Conservation (phyloP, 768 basidiomycete genomes). For the Phaffia tasmanica region DNA sequence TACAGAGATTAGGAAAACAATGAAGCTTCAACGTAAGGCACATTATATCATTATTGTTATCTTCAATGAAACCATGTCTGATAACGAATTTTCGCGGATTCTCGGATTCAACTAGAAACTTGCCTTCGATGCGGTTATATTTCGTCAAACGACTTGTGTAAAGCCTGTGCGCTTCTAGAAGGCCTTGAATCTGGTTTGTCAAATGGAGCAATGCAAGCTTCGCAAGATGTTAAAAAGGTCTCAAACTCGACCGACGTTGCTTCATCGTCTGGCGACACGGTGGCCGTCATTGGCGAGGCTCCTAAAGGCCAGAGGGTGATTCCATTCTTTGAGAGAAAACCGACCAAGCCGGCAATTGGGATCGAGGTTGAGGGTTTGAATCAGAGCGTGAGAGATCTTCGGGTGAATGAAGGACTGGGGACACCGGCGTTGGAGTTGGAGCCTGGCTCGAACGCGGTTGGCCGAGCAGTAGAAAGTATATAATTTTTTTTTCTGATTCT, state of each 20-base stretch:
- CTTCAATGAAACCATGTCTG: background rate
- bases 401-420: background rate
- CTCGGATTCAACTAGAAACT: slow-evolving; percentile 49
- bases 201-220: background rate
- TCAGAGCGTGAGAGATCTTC: no score
- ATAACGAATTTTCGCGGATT: background rate
- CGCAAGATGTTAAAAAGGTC: background rate
- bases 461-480: no score
- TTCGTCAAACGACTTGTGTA: slow-evolving; percentile 73
- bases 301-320: slow-evolving; percentile 13
- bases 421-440: slow-evolving; percentile 1
- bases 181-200: slow-evolving; percentile 72
- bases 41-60: background rate
- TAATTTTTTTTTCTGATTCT: no score
- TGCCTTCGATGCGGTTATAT: slow-evolving; percentile 91
- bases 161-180: slow-evolving; percentile 76
- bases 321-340: slow-evolving; percentile 13
- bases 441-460: background rate
- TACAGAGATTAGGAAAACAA: slow-evolving; percentile 69
- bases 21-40: slow-evolving; percentile 65
- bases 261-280: background rate
- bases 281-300: background rate
- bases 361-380: no score
- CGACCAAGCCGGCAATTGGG: background rate
- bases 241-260: background rate